These are phyloP conservation scores for Wickerhamomyces chaumierensis DNA, from an alignment of 805 yeast genomes.

Conservation along the genomic window DNA sequence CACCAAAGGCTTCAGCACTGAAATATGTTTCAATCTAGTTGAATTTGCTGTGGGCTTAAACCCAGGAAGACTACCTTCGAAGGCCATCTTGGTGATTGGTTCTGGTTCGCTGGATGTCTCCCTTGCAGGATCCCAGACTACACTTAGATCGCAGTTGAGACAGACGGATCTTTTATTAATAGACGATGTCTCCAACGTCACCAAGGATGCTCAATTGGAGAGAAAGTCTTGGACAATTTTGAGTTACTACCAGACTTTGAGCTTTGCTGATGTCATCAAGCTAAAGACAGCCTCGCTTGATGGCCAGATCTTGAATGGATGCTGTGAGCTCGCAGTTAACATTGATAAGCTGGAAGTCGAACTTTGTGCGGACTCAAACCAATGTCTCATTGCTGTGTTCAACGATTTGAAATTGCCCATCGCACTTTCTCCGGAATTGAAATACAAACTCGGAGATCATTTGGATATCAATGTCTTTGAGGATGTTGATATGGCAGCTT, in stretches of 20 bases:
- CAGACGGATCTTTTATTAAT: conserved; percentile 42
- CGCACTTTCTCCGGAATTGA: conserved; percentile 45
- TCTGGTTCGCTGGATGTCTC: too few species aligned
- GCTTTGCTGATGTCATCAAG: conserved; percentile 43
- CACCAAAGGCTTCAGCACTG: conserved; percentile 5
- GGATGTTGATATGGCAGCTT: conserved; percentile 21
- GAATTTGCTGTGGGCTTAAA: conserved; percentile 52
- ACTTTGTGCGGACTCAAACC: conserved; percentile 77
- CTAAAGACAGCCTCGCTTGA: conserved; percentile 21
- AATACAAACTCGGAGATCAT: conserved; percentile 29
- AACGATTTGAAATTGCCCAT: conserved; percentile 67
- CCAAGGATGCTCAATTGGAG: conserved; percentile 1
- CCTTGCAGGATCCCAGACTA: too few species aligned
- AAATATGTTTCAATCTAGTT: conserved; percentile 18
- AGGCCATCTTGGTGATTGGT: conserved; percentile 37
- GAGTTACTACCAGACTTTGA: conserved; percentile 30
- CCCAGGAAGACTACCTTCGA: conserved; percentile 51
- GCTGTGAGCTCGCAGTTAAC: conserved; percentile 27
- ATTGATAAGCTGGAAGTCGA: conserved; percentile 38
- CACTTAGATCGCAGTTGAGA: conserved; percentile 35
- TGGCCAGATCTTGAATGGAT: conserved; percentile 22
- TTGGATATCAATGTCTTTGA: conserved; percentile 28
- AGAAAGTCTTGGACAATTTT: conserved; percentile 28
- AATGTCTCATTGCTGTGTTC: conserved; percentile 54
- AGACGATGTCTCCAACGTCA: conserved; percentile 28